Percentiles rank a stretch among this genome's conserved stretches.
Evolutionary conservation across 192 early-diverging fungal species (phyloP).

Genomic region (Rhizophlyctis rosea): DNA sequence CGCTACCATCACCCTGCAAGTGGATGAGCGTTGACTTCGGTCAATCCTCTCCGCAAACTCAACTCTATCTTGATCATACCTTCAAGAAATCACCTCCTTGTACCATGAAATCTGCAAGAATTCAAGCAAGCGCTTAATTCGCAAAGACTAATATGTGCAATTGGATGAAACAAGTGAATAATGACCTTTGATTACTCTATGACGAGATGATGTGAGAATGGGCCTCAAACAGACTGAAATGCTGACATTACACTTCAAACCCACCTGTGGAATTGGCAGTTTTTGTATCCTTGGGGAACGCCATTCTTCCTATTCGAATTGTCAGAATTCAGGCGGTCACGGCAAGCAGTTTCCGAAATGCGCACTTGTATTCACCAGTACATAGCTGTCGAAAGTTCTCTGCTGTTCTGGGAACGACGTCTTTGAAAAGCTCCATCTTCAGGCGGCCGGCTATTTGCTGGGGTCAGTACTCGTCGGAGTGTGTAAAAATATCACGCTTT

Average conservation of each 20-base stretch:
- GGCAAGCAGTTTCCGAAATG: constrained; percentile 1
- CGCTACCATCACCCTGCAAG: constrained; percentile 76
- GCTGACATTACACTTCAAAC: no score
- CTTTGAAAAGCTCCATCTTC: constrained; percentile 64
- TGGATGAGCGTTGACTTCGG: not conserved
- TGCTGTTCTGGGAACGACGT: constrained; percentile 87
- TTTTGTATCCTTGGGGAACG: constrained; percentile 83
- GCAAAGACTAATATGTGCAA: not conserved
- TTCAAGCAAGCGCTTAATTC: no score
- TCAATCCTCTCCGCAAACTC: not conserved
- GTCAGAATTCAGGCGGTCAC: not conserved
- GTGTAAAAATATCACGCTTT: not conserved
- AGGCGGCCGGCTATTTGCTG: constrained; percentile 40
- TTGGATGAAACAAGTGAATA: not conserved
- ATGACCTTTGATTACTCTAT: constrained; percentile 69
- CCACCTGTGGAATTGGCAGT: constrained; percentile 71
- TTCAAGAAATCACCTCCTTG: constrained; percentile 92
- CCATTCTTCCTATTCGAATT: constrained; percentile 57
- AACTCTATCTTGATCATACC: constrained; percentile 23
- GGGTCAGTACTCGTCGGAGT: no score
- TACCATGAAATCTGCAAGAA: constrained; percentile 77
- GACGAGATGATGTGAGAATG: no score
- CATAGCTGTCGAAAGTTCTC: constrained; percentile 97
- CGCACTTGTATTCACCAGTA: constrained; percentile 76
- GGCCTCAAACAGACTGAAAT: no score